Evolutionary conservation across 2,329 filamentous ascomycete genomes (phyloP).

Genomic region (Colletotrichum sp.): DNA sequence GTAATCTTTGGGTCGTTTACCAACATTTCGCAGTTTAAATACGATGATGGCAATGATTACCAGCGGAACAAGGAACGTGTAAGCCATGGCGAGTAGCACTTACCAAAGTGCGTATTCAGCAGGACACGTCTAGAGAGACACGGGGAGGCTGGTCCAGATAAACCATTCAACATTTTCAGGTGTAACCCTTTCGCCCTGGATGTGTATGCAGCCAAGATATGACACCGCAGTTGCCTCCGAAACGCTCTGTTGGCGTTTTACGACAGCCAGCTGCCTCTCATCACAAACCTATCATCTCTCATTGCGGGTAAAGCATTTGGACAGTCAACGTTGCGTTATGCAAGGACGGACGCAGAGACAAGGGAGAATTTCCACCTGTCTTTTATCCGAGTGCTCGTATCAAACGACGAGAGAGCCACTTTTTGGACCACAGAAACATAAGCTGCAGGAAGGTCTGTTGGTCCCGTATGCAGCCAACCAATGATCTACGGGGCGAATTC

Average conservation of each 20-base stretch:
- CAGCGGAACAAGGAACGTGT: background rate
- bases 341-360: background rate
- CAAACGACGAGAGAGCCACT: background rate
- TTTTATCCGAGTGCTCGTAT: background rate
- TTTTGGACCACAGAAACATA: background rate
- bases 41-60: background rate
- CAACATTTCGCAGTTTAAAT: background rate
- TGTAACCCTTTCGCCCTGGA: background rate
- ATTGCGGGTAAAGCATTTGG: background rate
- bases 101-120: no score
- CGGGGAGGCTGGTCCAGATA: background rate
- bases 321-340: background rate
- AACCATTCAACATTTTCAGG: background rate
- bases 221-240: background rate
- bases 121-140: background rate
- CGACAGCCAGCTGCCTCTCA: background rate
- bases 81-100: background rate
- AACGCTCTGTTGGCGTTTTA: background rate
- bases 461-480: background rate
- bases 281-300: background rate
- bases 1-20: conserved; percentile 22
- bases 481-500: background rate
- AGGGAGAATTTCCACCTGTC: background rate
- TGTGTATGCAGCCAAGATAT: background rate
- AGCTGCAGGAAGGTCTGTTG: background rate